Percentiles rank a stretch among this genome's conserved stretches.
phyloP scores from a whole-genome alignment of 2,329 filamentous ascomycete species.

The Colletotrichum tamarilloi region DNA sequence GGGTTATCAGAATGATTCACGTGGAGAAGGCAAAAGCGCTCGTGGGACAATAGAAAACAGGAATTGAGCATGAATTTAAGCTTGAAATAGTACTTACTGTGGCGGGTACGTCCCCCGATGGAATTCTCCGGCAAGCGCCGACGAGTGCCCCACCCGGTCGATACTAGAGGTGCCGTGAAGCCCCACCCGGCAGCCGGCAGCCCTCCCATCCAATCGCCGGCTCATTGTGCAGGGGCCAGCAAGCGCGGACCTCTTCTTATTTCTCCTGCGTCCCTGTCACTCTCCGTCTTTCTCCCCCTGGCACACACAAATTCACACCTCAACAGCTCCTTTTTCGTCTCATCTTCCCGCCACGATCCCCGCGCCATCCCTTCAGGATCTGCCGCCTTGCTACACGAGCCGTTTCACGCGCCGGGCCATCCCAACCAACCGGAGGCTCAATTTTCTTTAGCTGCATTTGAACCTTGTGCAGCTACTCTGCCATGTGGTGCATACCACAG shows the following conservation, averaged over 20 bases:
- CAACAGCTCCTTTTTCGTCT: conserved; percentile 11
- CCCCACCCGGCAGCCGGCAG: neutral
- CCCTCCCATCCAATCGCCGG: conserved; percentile 11
- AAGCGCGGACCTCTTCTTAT: conserved; percentile 25
- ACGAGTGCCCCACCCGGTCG: neutral
- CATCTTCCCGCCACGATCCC: conserved; percentile 25
- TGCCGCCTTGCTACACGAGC: conserved; percentile 29
- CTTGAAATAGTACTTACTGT: conserved; percentile 17
- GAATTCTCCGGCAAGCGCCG: conserved; percentile 15
- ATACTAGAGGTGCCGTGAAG: neutral
- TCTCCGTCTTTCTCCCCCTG: neutral
- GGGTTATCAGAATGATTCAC: too few relatives aligned
- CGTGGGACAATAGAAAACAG: neutral
- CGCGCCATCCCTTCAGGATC: conserved; percentile 35
- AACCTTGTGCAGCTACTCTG: neutral
- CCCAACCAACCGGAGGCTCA: conserved; percentile 6
- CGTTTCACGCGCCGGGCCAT: conserved; percentile 32
- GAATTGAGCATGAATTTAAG: neutral
- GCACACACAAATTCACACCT: neutral
- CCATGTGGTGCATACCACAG: too few relatives aligned
- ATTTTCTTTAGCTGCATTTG: neutral
- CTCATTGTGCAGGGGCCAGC: neutral
- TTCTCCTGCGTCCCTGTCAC: neutral
- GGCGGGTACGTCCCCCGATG: too few relatives aligned
- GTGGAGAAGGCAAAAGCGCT: neutral